These are phyloP conservation scores for Closterium sp. DNA, from an alignment of 139 green algal genomes.

Conservation along the genomic window DNA sequence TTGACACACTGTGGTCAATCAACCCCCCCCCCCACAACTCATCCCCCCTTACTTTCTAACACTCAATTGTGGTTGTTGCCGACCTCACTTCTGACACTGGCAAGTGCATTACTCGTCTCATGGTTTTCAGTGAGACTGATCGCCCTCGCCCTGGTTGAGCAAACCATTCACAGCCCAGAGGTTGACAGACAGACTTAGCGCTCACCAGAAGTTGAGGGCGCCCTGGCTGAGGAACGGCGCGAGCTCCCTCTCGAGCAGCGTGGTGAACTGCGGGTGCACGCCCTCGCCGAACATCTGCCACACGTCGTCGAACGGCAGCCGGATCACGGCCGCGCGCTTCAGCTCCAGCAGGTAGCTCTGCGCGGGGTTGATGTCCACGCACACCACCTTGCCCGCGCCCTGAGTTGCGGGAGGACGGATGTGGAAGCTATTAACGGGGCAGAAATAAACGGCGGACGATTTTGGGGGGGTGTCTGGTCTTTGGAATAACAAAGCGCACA, in stretches of 20 bases:
- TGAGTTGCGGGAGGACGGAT: slow-evolving; percentile 9
- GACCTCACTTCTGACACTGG: background rate
- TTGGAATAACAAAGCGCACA: no score
- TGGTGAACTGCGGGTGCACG: slow-evolving; percentile 72
- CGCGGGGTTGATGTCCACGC: slow-evolving; percentile 97
- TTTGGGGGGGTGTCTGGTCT: no score
- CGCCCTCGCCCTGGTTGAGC: slow-evolving; percentile 55
- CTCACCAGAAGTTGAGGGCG: slow-evolving; percentile 83
- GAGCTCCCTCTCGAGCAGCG: slow-evolving; percentile 82
- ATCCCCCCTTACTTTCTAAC: background rate
- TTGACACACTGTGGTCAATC: background rate
- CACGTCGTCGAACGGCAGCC: slow-evolving; percentile 85
- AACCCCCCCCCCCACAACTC: background rate
- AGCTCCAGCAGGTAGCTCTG: slow-evolving; percentile 93
- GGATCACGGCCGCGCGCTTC: slow-evolving; percentile 67
- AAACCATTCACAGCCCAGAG: no score
- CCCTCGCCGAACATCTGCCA: slow-evolving; percentile 87
- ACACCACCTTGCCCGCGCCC: slow-evolving; percentile 71
- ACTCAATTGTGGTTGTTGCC: no score
- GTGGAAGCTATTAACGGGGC: no score
- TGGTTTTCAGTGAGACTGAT: background rate
- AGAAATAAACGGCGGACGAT: no score
- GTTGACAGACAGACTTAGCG: background rate
- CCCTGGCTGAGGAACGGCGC: slow-evolving; percentile 87
- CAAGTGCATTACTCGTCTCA: background rate